phyloP scores from a whole-genome alignment of 148 eudicot genomes.

The Arctostaphylos glauca region DNA sequence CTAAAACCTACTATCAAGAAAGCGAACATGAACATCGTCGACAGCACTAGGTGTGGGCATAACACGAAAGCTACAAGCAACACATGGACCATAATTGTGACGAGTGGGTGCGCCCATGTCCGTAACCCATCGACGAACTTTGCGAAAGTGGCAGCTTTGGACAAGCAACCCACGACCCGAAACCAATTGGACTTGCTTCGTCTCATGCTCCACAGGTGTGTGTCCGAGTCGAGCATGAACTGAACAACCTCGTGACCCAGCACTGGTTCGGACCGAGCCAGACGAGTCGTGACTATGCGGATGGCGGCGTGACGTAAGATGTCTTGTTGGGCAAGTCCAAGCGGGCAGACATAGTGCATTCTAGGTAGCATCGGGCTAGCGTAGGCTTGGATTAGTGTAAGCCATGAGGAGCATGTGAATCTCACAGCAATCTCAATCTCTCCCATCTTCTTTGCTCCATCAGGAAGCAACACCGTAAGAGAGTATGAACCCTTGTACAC shows the following conservation, averaged over 20 bases:
- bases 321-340: constrained; percentile 79
- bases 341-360: constrained; percentile 80
- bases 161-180: constrained; percentile 58
- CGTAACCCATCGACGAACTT: constrained; percentile 64
- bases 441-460: constrained; percentile 75
- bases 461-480: constrained; percentile 59
- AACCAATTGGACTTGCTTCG: constrained; percentile 89
- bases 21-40: constrained; percentile 68
- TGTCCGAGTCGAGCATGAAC: constrained; percentile 73
- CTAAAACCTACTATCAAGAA: constrained; percentile 61
- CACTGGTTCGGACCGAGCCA: constrained; percentile 78
- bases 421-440: constrained; percentile 74
- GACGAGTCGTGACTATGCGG: constrained; percentile 61
- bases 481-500: constrained; percentile 59
- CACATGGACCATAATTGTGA: constrained; percentile 67
- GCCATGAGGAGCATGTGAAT: constrained; percentile 81
- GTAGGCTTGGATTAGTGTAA: constrained; percentile 66
- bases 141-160: constrained; percentile 55
- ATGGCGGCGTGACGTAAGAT: constrained; percentile 72
- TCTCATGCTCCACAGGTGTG: constrained; percentile 88
- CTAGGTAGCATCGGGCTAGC: constrained; percentile 76
- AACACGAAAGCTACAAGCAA: constrained; percentile 56
- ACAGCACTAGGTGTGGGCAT: constrained; percentile 64
- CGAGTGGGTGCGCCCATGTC: constrained; percentile 75
- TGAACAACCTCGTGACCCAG: constrained; percentile 86